Base-by-base conservation (phyloP, 164 flowering plant species). In the Vitis cinerea region DNA sequence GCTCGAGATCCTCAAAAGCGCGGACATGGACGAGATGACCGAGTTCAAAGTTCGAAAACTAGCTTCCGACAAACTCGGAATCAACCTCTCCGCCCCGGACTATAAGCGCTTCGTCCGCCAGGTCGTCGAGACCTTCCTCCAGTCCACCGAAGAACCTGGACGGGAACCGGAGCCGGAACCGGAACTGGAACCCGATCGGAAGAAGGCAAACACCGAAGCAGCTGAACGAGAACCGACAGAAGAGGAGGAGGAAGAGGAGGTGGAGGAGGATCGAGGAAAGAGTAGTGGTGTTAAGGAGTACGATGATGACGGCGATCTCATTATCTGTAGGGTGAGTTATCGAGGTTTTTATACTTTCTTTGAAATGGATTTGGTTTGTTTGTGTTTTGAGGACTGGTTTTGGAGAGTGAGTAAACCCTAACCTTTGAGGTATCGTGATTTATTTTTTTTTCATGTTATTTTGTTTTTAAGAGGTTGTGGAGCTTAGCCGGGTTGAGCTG, bases 251-350 rank as follows among this genome's bases (percentile, higher is more conserved):
- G 72, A 65, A 13, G 67, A 71, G n/a, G 75, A 59, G 8, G 83
- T 70, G 11, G 77, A 69, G 15, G 60, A 74, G 19, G 68, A 53
- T 15, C 61, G 67, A 5, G 50, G 57, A 9, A 64, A 61, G 72
- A 67, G 23, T 44, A 58, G 55, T 10, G 65, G 10, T 1, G 74
- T 54, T 30, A 77, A 74, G 60, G 97, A 92, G 85, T 88, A 69
- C 50, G 97, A 91, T 48, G 99, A 89, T 29, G 84, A 86, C 9
- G 99, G 98, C 2, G 85, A 91, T 74, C 96, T 85, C 73, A 86
- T 95, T 70, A 76, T 95, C 70, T 95, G 99, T 74, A 81, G 81
- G 75, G 98, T 92, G 13, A 73, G 84, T 69, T 29, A 3, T 37
- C 44, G 44, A 37, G 44, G 68, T 64, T 37, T 19, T 16, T 13